phyloP scores from a whole-genome alignment of 352 stramenopile species.

The Pythium biforme region DNA sequence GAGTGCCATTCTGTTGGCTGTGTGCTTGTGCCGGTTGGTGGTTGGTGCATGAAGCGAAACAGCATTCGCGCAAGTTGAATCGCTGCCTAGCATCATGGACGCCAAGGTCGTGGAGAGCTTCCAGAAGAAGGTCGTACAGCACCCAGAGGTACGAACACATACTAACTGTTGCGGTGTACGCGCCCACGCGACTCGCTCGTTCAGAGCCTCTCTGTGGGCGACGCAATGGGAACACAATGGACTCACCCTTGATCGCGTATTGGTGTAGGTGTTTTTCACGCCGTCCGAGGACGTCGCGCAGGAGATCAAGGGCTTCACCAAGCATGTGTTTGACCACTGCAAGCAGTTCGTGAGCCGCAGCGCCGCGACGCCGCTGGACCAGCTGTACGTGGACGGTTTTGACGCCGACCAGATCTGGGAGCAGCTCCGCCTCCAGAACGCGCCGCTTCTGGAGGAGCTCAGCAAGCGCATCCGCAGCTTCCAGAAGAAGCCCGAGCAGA shows the following conservation, averaged over 20 bases:
- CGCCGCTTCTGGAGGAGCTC: conserved; percentile 63
- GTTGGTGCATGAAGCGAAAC: conserved; percentile 29
- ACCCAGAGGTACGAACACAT: conserved; percentile 54
- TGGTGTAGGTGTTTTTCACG: conserved; percentile 68
- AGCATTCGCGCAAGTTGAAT: conserved; percentile 22
- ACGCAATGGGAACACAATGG: neutral
- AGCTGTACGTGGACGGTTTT: conserved; percentile 83
- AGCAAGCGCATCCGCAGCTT: conserved; percentile 70
- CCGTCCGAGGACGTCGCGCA: conserved; percentile 59
- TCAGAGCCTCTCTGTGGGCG: neutral
- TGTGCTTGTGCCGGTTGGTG: conserved; percentile 20
- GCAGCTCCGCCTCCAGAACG: conserved; percentile 82
- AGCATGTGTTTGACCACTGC: conserved; percentile 79
- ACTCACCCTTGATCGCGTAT: neutral
- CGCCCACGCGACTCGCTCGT: neutral
- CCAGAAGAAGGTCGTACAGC: conserved; percentile 61
- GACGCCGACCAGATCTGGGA: conserved; percentile 86
- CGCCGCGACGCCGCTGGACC: conserved; percentile 48
- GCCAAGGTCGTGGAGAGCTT: conserved; percentile 54
- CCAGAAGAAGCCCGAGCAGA: conserved; percentile 52
- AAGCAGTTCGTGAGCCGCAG: conserved; percentile 56
- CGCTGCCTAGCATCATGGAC: conserved; percentile 42
- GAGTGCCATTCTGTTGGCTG: conserved; percentile 22
- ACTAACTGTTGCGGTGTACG: neutral
- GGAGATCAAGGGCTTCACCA: conserved; percentile 72